Conservation (phyloP, 139 green algal genomes). For the Tetradesmus lagerheimii region DNA sequence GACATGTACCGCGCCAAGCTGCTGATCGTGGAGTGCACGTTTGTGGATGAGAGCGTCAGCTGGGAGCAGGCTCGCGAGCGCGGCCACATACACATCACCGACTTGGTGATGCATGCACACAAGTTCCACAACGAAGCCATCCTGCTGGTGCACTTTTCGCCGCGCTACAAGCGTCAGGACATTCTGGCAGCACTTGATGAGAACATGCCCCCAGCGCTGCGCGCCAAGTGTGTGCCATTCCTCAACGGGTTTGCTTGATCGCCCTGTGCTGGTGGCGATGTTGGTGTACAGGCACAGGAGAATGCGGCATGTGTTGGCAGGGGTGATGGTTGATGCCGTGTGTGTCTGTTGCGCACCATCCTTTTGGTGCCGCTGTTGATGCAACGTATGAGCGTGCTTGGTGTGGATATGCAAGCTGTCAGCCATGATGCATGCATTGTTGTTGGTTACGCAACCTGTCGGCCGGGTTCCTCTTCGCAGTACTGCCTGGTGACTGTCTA, state of each 20-base stretch:
- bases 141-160: conserved; percentile 81
- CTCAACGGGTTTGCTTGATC: conserved; percentile 68
- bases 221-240: conserved; percentile 69
- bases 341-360: too few species aligned
- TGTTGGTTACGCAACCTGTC: background rate
- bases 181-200: conserved; percentile 68
- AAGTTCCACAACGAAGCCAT: conserved; percentile 86
- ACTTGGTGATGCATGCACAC: conserved; percentile 76
- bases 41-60: conserved; percentile 50
- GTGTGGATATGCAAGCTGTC: background rate
- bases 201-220: conserved; percentile 65
- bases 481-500: background rate
- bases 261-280: background rate
- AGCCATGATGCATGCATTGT: background rate
- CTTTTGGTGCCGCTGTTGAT: background rate
- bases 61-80: conserved; percentile 57
- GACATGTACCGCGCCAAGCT: conserved; percentile 72
- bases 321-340: too few species aligned
- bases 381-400: background rate
- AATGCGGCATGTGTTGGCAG: too few species aligned
- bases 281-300: too few species aligned
- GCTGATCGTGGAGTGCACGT: conserved; percentile 79
- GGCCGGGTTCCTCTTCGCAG: background rate
- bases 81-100: conserved; percentile 83
- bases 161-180: conserved; percentile 19